Evolutionary conservation across 2,329 filamentous ascomycete genomes (phyloP).

Genomic region (Phaeosphaeria sp.): DNA sequence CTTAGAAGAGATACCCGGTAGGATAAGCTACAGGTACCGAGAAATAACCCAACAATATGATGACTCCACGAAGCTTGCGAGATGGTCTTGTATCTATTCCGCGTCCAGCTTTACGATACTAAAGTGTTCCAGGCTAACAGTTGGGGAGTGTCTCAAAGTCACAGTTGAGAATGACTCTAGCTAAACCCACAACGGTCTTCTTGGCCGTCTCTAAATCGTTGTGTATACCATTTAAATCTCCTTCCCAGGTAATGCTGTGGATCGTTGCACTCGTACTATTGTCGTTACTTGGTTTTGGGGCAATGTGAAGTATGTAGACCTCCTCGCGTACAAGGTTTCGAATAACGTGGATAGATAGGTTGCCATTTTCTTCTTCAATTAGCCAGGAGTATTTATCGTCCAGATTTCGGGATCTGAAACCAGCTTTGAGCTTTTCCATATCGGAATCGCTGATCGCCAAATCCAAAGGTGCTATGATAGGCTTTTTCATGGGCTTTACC

Average conservation of each 20-base stretch:
- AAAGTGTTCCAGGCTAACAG: constrained; percentile 4
- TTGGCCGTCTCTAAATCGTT: constrained; percentile 11
- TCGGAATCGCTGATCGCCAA: constrained; percentile 9
- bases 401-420: constrained; percentile 8
- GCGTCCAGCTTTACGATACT: constrained; percentile 6
- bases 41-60: constrained; percentile 8
- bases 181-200: constrained; percentile 6
- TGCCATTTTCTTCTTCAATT: constrained; percentile 13
- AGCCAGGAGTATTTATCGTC: constrained; percentile 11
- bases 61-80: constrained; percentile 6
- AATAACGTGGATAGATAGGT: constrained; percentile 13
- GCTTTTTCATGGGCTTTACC: constrained; percentile 9
- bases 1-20: no score
- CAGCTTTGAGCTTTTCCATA: constrained; percentile 13
- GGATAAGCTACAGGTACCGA: constrained; percentile 2
- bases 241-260: constrained; percentile 11
- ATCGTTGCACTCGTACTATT: constrained; percentile 11
- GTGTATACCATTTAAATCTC: constrained; percentile 5
- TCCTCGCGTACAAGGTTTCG: constrained; percentile 7
- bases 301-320: constrained; percentile 12
- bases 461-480: constrained; percentile 14
- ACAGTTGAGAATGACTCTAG: constrained; percentile 7
- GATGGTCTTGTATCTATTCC: constrained; percentile 11
- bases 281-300: constrained; percentile 9
- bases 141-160: constrained; percentile 8